Percentiles rank a stretch among this genome's conserved stretches.
Conservation (phyloP, 1,139 yeast species). For the Hyphopichia burtonii region DNA sequence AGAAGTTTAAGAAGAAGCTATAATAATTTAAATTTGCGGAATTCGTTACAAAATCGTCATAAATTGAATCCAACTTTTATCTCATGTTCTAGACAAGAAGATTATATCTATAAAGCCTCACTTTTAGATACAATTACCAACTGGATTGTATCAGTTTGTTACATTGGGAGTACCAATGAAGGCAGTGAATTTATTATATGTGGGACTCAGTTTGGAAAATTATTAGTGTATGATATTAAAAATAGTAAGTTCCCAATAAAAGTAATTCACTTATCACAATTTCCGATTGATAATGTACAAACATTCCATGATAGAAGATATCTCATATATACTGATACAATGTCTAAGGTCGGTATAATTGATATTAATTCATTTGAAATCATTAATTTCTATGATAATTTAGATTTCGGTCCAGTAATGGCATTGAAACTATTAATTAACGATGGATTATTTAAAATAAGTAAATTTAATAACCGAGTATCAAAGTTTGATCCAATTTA, state of each 20-base stretch:
- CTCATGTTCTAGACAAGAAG: slow-evolving; percentile 5
- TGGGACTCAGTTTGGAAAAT: slow-evolving; percentile 36
- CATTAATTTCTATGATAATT: slow-evolving; percentile 18
- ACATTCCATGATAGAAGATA: slow-evolving; percentile 18
- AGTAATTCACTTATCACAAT: slow-evolving; percentile 23
- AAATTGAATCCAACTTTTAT: slow-evolving; percentile 2
- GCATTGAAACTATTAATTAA: slow-evolving; percentile 12
- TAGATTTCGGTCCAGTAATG: slow-evolving; percentile 29
- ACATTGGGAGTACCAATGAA: slow-evolving; percentile 7
- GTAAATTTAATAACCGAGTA: slow-evolving; percentile 3
- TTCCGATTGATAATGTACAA: slow-evolving; percentile 23
- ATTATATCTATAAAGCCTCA: slow-evolving; percentile 17
- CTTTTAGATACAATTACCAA: slow-evolving; percentile 19
- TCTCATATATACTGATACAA: slow-evolving; percentile 28
- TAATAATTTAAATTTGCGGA: slow-evolving; percentile 7
- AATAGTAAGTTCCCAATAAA: slow-evolving; percentile 15
- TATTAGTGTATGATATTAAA: slow-evolving; percentile 20
- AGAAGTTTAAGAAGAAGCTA: slow-evolving; percentile 11
- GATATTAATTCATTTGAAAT: slow-evolving; percentile 18
- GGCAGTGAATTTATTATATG: slow-evolving; percentile 18
- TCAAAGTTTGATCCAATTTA: slow-evolving; percentile 24
- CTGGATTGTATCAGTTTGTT: slow-evolving; percentile 23
- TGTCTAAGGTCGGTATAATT: slow-evolving; percentile 33
- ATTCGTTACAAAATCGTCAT: slow-evolving; percentile 15
- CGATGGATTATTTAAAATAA: slow-evolving; percentile 3